Evolutionary conservation across 2,329 filamentous ascomycete species (phyloP).

Genomic region (Ceratocystiopsis minuta): DNA sequence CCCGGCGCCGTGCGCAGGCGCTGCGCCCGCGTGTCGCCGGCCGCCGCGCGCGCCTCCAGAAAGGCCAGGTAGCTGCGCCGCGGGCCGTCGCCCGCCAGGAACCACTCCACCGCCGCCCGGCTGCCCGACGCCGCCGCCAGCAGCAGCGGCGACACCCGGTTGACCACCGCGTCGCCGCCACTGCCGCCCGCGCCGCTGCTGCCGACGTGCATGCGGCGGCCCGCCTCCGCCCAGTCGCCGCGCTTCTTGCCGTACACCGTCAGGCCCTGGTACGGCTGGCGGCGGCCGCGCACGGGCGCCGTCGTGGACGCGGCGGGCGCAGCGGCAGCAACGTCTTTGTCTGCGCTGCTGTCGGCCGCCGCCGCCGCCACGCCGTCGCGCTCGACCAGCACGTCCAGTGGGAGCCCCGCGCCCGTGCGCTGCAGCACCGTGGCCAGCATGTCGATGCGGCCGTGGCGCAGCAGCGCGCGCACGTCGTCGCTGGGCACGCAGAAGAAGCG

Average conservation of each 20-base stretch:
- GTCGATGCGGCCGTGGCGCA: constrained; percentile 31
- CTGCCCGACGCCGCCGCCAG: constrained; percentile 37
- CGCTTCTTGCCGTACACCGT: constrained; percentile 58
- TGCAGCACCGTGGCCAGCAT: constrained; percentile 48
- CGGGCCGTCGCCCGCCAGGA: constrained; percentile 49
- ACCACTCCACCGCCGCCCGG: constrained; percentile 58
- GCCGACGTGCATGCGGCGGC: constrained; percentile 17
- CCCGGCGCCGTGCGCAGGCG: constrained; percentile 39
- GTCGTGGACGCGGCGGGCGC: too few relatives aligned
- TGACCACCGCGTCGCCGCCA: constrained; percentile 20
- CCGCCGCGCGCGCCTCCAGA: constrained; percentile 35
- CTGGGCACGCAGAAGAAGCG: constrained; percentile 22
- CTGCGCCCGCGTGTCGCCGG: constrained; percentile 42
- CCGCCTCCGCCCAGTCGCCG: constrained; percentile 54
- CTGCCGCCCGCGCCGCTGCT: constrained; percentile 41
- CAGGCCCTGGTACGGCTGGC: constrained; percentile 55
- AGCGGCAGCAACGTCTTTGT: too few relatives aligned
- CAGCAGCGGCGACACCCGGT: constrained; percentile 40
- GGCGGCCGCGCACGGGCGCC: constrained; percentile 26
- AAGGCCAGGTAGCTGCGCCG: constrained; percentile 52
- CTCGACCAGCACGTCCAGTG: constrained; percentile 47
- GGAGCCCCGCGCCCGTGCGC: constrained; percentile 48
- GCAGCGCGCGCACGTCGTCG: constrained; percentile 23
- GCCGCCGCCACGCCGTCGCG: constrained; percentile 44
- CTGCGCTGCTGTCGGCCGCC: constrained; percentile 13